Base-by-base conservation (phyloP, 2,329 filamentous ascomycete species). In the Metarhizium guizhouense region DNA sequence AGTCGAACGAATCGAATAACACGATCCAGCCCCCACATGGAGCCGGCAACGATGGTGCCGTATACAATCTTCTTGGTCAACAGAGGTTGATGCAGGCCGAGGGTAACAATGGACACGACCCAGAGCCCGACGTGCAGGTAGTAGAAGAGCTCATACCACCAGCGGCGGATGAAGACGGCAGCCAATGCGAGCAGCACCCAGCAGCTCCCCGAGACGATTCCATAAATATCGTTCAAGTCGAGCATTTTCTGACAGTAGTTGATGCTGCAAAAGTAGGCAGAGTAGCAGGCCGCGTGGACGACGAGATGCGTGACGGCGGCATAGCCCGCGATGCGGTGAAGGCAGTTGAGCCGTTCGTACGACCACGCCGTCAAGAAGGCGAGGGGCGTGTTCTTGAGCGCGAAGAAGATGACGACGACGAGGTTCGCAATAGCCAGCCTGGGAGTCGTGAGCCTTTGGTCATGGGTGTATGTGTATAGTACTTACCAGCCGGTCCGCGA, bases 341-440 rank as follows among this genome's bases (percentile, higher is more conserved):
- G 70, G 51, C 77, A 72, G 61, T 83, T 84, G 53, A 85, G 74
- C 20, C 78, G 74, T 57, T 84, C 81, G 63, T 85, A 81, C 5
- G 80, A 83, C 62, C 77, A 79, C 2, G 74, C 68, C 1, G 77
- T 77, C 11, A 85, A 59, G 57, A 76, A 74, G 0, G 76, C 76
- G 18, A 84, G 64, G 0, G 81, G 82, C 0, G 81, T 84, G 62
- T 84, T 83, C 61, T 83, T 83, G 47, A 84, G 69, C 1, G 76
- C 72, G 16, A 85, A 68, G 51, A 83, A 77, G 13, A 82, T 69
- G 13, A 81, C 72, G 16, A 85, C 67, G 13, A 71, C 67, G 34
- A 82, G 64, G 60, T 84, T 84, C 11, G 58, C 63, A 16, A 74
- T 60, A 1, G 69, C 64, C 56, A 76, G 64, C 73, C 73, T 75